phyloP scores from a whole-genome alignment of 2,329 filamentous ascomycete species.

The Teratosphaeria destructans region DNA sequence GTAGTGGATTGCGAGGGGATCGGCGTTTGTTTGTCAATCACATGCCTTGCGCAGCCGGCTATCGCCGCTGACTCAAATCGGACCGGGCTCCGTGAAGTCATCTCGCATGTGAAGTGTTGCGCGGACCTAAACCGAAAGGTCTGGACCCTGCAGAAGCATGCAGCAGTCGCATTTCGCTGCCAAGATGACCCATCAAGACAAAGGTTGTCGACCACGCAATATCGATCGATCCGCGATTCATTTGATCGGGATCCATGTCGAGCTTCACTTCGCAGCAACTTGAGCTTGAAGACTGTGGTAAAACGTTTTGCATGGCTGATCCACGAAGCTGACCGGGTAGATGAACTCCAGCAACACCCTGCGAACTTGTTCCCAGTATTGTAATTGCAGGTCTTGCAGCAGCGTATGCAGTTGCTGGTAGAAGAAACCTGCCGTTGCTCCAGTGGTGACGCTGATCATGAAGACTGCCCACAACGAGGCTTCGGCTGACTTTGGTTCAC shows the following conservation, averaged over 20 bases:
- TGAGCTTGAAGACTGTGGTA: conserved; percentile 13
- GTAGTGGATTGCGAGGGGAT: background rate
- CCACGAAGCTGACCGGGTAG: conserved; percentile 24
- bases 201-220: background rate
- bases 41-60: background rate
- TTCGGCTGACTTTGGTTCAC: conserved; percentile 22
- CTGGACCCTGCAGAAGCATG: background rate
- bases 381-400: conserved; percentile 19
- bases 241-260: background rate
- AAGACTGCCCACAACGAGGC: conserved; percentile 24
- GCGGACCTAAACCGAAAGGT: background rate
- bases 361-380: conserved; percentile 23
- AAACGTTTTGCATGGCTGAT: conserved; percentile 22
- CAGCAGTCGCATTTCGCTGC: background rate
- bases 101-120: background rate
- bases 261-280: background rate
- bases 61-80: background rate
- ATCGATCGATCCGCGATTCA: background rate
- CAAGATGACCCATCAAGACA: background rate
- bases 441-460: conserved; percentile 25
- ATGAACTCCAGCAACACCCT: conserved; percentile 24
- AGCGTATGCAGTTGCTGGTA: conserved; percentile 13
- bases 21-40: background rate
- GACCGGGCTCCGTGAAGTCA: background rate
- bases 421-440: conserved; percentile 15